phyloP scores from a whole-genome alignment of 768 basidiomycete species.

The Amanita exitialis region DNA sequence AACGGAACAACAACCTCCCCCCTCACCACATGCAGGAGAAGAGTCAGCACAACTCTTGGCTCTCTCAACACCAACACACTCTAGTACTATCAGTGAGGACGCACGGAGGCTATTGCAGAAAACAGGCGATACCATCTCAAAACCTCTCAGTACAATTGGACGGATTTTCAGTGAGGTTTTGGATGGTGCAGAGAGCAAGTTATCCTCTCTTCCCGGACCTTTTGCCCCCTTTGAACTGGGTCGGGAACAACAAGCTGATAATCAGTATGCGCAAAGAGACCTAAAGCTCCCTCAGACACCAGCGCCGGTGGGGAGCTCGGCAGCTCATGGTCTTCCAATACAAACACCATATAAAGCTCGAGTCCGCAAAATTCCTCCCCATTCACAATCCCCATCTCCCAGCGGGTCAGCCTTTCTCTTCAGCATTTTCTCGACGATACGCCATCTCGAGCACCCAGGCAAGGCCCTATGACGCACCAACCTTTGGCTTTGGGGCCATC shows the following conservation, averaged over 20 bases:
- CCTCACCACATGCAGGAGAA: slow-evolving; percentile 61
- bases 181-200: slow-evolving; percentile 58
- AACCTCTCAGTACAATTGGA: slow-evolving; percentile 82
- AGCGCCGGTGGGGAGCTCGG: slow-evolving; percentile 10
- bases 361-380: slow-evolving; percentile 43
- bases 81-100: slow-evolving; percentile 51
- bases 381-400: slow-evolving; percentile 25
- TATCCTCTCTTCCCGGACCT: slow-evolving; percentile 56
- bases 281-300: slow-evolving; percentile 18
- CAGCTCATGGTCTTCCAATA: slow-evolving; percentile 23
- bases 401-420: slow-evolving; percentile 24
- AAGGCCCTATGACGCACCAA: slow-evolving; percentile 31
- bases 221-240: slow-evolving; percentile 62
- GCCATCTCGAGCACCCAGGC: slow-evolving; percentile 31
- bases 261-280: slow-evolving; percentile 6
- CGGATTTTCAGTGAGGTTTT: slow-evolving; percentile 82
- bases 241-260: slow-evolving; percentile 19
- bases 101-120: slow-evolving; percentile 79
- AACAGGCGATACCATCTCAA: slow-evolving; percentile 85
- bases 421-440: slow-evolving; percentile 34
- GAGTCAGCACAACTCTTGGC: slow-evolving; percentile 80
- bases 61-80: slow-evolving; percentile 46
- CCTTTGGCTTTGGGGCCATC: slow-evolving; percentile 40
- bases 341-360: slow-evolving; percentile 73
- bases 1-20: slow-evolving; percentile 13